Conservation (phyloP, 2,329 filamentous ascomycete genomes). For the Ceratocystiopsis sp. region DNA sequence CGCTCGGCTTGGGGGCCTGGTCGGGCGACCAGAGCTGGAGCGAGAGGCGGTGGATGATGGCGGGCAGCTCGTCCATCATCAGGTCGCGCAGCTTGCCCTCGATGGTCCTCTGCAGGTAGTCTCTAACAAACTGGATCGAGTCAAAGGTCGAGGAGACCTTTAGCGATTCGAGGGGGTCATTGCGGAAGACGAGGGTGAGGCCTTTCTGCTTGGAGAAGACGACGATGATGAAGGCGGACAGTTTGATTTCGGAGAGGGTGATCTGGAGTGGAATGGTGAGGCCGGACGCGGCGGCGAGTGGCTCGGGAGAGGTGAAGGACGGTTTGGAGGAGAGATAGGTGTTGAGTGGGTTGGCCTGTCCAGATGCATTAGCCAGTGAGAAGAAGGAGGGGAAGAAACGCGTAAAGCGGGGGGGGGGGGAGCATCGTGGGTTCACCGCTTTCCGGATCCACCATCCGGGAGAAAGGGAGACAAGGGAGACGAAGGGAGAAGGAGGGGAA, state of each 20-base stretch:
- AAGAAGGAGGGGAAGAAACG: conserved; percentile 14
- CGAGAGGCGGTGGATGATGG: conserved; percentile 87
- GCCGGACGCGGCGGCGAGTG: conserved; percentile 76
- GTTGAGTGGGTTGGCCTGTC: conserved; percentile 80
- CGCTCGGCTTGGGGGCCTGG: conserved; percentile 51
- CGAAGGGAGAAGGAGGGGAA: conserved; percentile 1
- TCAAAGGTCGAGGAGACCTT: conserved; percentile 99
- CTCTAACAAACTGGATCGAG: conserved; percentile 93
- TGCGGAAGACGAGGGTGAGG: conserved; percentile 88
- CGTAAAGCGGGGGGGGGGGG: conserved; percentile 4
- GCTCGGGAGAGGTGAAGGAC: conserved; percentile 80
- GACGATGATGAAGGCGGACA: conserved; percentile 92
- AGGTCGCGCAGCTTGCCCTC: conserved; percentile 80
- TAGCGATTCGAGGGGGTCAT: conserved; percentile 92
- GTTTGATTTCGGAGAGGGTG: conserved; percentile 83
- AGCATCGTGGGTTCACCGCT: neutral
- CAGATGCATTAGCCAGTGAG: conserved; percentile 24
- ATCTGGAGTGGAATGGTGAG: conserved; percentile 97
- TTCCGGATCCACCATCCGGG: too few species aligned
- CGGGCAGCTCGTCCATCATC: conserved; percentile 95
- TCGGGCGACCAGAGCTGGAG: conserved; percentile 82
- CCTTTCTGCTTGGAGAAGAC: conserved; percentile 98
- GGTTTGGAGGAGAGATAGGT: conserved; percentile 89
- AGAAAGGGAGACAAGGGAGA: neutral
- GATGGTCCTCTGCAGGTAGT: conserved; percentile 92